Conservation (phyloP, 2,329 filamentous ascomycete species). For the Ceratocystis huliohia region DNA sequence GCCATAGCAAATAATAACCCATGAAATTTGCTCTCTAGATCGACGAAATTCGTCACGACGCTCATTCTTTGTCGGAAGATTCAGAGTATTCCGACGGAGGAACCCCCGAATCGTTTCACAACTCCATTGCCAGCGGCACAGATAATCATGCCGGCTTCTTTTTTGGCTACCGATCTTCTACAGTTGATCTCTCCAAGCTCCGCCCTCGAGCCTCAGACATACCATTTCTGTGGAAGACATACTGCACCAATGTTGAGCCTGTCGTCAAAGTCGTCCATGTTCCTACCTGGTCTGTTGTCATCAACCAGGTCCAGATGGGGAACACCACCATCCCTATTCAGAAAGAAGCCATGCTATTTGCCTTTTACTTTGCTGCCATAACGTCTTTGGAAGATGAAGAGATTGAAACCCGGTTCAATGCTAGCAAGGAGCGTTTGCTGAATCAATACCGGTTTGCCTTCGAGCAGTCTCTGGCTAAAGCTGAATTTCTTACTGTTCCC, state of each 20-base stretch:
- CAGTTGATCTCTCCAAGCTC: constrained; percentile 50
- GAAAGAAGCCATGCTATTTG: constrained; percentile 51
- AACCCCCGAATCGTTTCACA: constrained; percentile 29
- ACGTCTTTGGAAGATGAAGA: constrained; percentile 48
- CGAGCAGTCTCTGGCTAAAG: constrained; percentile 45
- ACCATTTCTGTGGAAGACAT: constrained; percentile 55
- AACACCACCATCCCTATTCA: constrained; percentile 37
- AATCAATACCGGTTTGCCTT: constrained; percentile 40
- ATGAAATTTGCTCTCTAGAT: constrained; percentile 25
- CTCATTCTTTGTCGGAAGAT: constrained; percentile 31
- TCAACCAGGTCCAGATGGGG: constrained; percentile 48
- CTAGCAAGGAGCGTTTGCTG: constrained; percentile 34
- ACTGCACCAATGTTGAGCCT: constrained; percentile 61
- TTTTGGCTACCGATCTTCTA: constrained; percentile 59
- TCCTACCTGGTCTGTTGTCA: constrained; percentile 48
- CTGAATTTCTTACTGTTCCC: constrained; percentile 44
- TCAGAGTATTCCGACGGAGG: constrained; percentile 52
- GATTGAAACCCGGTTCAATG: constrained; percentile 37
- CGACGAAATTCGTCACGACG: constrained; percentile 34
- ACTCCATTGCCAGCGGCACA: constrained; percentile 11
- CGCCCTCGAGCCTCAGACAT: constrained; percentile 56
- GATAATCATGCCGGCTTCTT: constrained; percentile 53
- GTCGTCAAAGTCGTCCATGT: constrained; percentile 59
- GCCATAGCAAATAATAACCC: constrained; percentile 1
- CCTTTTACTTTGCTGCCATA: constrained; percentile 47